phyloP scores from a whole-genome alignment of 768 basidiomycete species.

The Kwoniella shandongensis region DNA sequence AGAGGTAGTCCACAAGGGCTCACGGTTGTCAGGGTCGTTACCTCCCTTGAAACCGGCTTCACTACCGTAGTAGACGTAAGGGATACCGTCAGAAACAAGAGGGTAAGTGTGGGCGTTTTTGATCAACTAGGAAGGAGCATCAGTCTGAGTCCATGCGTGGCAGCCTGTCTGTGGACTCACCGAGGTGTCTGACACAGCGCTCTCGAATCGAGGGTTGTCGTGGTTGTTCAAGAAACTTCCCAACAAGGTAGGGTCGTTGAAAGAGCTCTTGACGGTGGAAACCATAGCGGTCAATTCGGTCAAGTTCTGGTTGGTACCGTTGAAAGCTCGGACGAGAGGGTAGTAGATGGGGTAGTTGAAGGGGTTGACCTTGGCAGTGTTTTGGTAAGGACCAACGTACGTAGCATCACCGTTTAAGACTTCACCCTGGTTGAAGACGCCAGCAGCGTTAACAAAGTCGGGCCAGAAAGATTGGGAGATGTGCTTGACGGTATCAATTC shows the following conservation, averaged over 20 bases:
- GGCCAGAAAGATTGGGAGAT: conserved; percentile 76
- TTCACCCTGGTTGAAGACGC: conserved; percentile 84
- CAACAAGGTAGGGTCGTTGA: conserved; percentile 49
- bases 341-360: conserved; percentile 54
- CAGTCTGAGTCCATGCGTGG: background rate
- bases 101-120: conserved; percentile 54
- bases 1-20: conserved; percentile 45
- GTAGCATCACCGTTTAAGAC: conserved; percentile 56
- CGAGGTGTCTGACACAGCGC: conserved; percentile 32
- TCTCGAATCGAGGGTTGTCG: conserved; percentile 51
- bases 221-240: conserved; percentile 52
- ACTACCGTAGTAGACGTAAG: conserved; percentile 52
- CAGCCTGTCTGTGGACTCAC: conserved; percentile 18
- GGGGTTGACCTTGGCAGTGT: conserved; percentile 40
- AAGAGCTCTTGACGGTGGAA: conserved; percentile 32
- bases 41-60: conserved; percentile 52
- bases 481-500: conserved; percentile 67
- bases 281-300: conserved; percentile 42
- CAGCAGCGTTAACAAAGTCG: conserved; percentile 68
- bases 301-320: conserved; percentile 36
- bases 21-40: conserved; percentile 51
- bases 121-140: conserved; percentile 27
- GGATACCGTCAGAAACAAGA: conserved; percentile 54
- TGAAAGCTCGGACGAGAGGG: conserved; percentile 50
- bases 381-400: conserved; percentile 50